Conservation (phyloP, 371 early-diverging fungal species). For the Actinomucor elegans region DNA sequence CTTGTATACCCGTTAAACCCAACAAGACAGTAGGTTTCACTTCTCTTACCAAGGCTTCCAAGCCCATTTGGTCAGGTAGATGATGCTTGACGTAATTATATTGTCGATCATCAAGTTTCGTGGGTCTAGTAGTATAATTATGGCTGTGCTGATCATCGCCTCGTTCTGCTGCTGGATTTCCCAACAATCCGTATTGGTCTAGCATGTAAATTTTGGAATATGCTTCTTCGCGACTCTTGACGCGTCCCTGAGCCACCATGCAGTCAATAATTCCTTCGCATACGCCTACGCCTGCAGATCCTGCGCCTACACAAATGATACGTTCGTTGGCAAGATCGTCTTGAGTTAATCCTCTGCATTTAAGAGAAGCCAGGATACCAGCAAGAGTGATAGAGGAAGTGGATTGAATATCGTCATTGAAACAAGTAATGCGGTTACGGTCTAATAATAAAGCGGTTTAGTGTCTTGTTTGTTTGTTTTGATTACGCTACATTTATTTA, state of each 20-base stretch:
- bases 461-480: background rate
- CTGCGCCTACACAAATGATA: conserved; percentile 69
- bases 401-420: conserved; percentile 73
- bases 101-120: conserved; percentile 53
- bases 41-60: conserved; percentile 57
- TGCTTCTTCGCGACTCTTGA: conserved; percentile 59
- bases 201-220: conserved; percentile 60
- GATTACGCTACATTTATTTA: conserved; percentile 52
- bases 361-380: conserved; percentile 61
- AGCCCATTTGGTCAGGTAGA: conserved; percentile 46
- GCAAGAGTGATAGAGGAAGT: conserved; percentile 67
- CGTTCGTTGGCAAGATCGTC: conserved; percentile 45
- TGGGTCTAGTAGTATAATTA: conserved; percentile 11
- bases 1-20: conserved; percentile 61
- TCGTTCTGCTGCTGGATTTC: conserved; percentile 37
- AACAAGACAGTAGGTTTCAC: conserved; percentile 66
- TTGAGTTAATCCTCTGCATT: conserved; percentile 47
- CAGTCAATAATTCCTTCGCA: conserved; percentile 66
- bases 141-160: background rate
- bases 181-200: conserved; percentile 56
- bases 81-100: conserved; percentile 53
- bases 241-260: conserved; percentile 61
- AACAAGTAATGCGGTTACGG: conserved; percentile 59
- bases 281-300: conserved; percentile 69
- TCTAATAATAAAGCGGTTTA: conserved; percentile 26